Percentiles rank a stretch among this genome's conserved stretches.
Conservation (phyloP, 2,329 filamentous ascomycete genomes). For the Conoideocrella luteorostrata region DNA sequence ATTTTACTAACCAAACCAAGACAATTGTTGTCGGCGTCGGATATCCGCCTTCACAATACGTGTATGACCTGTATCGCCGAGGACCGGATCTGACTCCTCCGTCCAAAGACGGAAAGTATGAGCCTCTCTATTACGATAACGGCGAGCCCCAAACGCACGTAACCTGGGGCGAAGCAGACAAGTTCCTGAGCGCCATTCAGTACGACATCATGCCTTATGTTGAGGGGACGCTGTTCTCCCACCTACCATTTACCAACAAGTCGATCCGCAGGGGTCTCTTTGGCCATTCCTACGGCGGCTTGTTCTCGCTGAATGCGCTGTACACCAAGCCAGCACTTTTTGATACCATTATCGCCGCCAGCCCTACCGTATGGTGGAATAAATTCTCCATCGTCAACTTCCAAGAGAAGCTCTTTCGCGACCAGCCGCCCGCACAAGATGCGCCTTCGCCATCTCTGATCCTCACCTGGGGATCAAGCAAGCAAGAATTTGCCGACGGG, state of each 20-base stretch:
- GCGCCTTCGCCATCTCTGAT: constrained; percentile 24
- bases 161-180: constrained; percentile 34
- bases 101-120: constrained; percentile 16
- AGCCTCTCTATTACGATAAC: constrained; percentile 17
- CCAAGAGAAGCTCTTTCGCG: constrained; percentile 20
- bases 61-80: constrained; percentile 23
- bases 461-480: constrained; percentile 22
- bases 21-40: constrained; percentile 26
- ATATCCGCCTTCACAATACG: constrained; percentile 20
- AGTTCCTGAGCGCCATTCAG: constrained; percentile 37
- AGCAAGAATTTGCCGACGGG: constrained; percentile 21
- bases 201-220: constrained; percentile 29
- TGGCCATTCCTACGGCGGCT: constrained; percentile 43
- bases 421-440: not conserved
- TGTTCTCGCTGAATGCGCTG: constrained; percentile 39
- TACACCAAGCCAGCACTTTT: constrained; percentile 34
- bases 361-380: constrained; percentile 43
- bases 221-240: constrained; percentile 18
- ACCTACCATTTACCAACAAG: constrained; percentile 19
- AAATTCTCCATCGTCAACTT: constrained; percentile 30
- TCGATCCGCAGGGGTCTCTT: constrained; percentile 36
- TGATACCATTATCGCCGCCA: constrained; percentile 37
- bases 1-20: constrained; percentile 19
- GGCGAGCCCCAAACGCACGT: constrained; percentile 20
- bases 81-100: constrained; percentile 24